Conservation (phyloP, 345 rosid species). For the Brassica rapa region DNA sequence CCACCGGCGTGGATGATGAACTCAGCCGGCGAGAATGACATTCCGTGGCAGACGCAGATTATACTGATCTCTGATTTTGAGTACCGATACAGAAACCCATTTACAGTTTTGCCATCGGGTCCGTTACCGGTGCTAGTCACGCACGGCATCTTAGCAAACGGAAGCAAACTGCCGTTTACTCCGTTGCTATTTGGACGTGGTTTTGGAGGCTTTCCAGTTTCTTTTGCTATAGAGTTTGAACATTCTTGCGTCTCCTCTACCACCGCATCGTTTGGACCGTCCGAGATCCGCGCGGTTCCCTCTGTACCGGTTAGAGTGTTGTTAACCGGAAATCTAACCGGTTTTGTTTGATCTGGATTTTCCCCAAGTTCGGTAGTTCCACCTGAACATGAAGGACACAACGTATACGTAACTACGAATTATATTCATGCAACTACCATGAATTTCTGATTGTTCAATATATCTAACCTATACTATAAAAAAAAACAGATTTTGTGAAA, state of each 20-base stretch:
- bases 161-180: constrained; percentile 6
- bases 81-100: constrained; percentile 60
- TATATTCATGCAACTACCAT: constrained; percentile 11
- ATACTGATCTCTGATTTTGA: constrained; percentile 60
- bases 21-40: constrained; percentile 66
- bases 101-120: constrained; percentile 67
- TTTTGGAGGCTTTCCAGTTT: constrained; percentile 49
- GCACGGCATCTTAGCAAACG: constrained; percentile 55
- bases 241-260: not conserved
- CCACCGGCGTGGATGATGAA: constrained; percentile 80
- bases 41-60: constrained; percentile 73
- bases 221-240: not conserved
- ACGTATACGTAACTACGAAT: not conserved
- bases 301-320: not conserved
- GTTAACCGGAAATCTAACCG: constrained; percentile 1
- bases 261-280: not conserved
- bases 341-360: not conserved
- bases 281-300: not conserved
- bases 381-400: constrained; percentile 19
- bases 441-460: not conserved
- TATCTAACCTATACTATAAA: not conserved
- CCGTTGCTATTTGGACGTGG: constrained; percentile 29
- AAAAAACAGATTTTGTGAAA: not conserved
- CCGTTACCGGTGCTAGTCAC: constrained; percentile 73
- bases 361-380: constrained; percentile 1